Base-by-base conservation (phyloP, 2,329 filamentous ascomycete genomes). In the Fusarium oxysporum region DNA sequence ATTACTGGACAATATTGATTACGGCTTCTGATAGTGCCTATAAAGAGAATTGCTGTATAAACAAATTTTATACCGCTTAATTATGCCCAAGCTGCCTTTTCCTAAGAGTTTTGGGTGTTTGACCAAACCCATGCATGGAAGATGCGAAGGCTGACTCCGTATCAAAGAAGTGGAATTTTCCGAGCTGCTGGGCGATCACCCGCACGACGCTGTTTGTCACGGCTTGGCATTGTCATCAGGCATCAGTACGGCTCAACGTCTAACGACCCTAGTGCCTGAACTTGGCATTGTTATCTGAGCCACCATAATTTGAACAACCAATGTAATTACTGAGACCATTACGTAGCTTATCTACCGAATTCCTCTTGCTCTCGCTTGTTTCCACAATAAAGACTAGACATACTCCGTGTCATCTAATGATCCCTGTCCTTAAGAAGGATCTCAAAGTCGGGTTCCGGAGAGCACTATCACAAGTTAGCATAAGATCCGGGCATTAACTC, bases 401-500 rank as follows among this genome's bases (percentile, higher is more conserved):
- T 17, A 5, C 6, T 6, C 12, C 10, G 3, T 17, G 4, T 3
- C 4, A 1, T 13, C 21, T 55, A 68, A 3, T 13, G 3, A 0
- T 43, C 9, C 3, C 41, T 53, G 3, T 14, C 32, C n/a, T 51
- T 69, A 8, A 70, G 0, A 8, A 70, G 13, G 4, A 69, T 44
- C 32, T 48, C 66, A 25, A 58, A 59, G 2, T 70, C 19, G 3
- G 66, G 66, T 3, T 69, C 66, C 5, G 66, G 66, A 7, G 66
- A 69, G 12, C 50, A 58, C 66, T 69, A 8, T 6, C 1, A 4
- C 1, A 3, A 17, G 43, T 28, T 4, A 55, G 16, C 14, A n/a
- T 6, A 0, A 7, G 1, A 0, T 0, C 6, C 4, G 6, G 8
- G 1, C 4, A 32, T 12, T 5, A 5, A 0, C 3, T 5, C 3